These are phyloP conservation scores for Capsicum chinense DNA, from an alignment of 257 asterid species.

Conservation along the genomic window DNA sequence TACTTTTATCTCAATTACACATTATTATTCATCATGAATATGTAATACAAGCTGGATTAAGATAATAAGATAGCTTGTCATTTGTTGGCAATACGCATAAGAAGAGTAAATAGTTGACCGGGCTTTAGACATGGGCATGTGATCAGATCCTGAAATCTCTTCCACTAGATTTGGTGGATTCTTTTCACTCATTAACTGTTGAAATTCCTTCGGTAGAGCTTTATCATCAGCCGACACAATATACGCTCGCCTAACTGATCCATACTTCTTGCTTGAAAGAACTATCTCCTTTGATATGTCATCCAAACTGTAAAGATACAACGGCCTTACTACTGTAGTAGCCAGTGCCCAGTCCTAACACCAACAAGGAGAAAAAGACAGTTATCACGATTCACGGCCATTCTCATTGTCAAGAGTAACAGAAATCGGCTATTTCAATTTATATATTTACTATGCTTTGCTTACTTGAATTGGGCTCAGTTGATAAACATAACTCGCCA, in stretches of 20 bases:
- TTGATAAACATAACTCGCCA: slow-evolving; percentile 35
- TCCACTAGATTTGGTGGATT: slow-evolving; percentile 41
- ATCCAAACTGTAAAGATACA: neutral
- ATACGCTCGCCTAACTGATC: neutral
- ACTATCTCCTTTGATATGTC: slow-evolving; percentile 30
- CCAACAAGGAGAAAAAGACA: neutral
- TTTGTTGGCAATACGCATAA: slow-evolving; percentile 11
- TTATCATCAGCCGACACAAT: fast-evolving
- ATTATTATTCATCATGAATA: neutral
- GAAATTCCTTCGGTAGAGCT: neutral
- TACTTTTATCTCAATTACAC: too few species aligned
- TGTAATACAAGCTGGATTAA: neutral
- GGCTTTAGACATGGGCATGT: slow-evolving; percentile 47
- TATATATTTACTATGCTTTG: neutral
- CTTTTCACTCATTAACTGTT: slow-evolving; percentile 37
- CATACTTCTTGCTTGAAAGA: slow-evolving; percentile 31
- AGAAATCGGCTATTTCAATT: too few species aligned
- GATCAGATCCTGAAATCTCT: slow-evolving; percentile 41
- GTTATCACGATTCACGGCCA: neutral
- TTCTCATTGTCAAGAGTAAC: too few species aligned
- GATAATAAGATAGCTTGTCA: neutral
- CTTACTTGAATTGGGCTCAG: slow-evolving; percentile 38
- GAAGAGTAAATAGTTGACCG: slow-evolving; percentile 30
- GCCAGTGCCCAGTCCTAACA: slow-evolving; percentile 46
- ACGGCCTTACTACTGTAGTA: slow-evolving; percentile 35